Base-by-base conservation (phyloP, 2,329 filamentous ascomycete species). In the Fusarium citri region DNA sequence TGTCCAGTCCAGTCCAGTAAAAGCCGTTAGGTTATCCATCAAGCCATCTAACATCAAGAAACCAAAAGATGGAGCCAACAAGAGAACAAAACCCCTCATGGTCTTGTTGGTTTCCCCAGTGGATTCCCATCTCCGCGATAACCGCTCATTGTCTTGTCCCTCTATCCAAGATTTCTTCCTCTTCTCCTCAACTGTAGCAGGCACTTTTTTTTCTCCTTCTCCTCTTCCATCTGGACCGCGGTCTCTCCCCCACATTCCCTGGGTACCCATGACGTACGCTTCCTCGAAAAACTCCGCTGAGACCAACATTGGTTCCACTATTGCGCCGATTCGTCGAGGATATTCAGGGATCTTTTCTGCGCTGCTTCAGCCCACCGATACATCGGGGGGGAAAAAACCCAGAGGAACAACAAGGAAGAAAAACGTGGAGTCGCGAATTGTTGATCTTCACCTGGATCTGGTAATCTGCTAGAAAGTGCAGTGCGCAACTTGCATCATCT, bases 181-280 rank as follows among this genome's bases (percentile, higher is more conserved):
- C 42, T 26, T 56, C 42, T 64, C 60, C 60, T 64, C 59, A 58
- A 45, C 30, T 53, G 34, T 41, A 53, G 18, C 48, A 40, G 16
- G 15, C n/a, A 51, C 37, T 42, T 53, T 41, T 31, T 37, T 23
- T 31, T 22, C 48, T 48, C n/a, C 23, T 49, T 43, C 42, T 64
- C 58, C 60, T 64, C 61, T 64, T 64, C 43, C 59, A 64, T 64
- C 61, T 63, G 55, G 62, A 59, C 46, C 61, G 65, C 34, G 49
- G 43, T 55, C 61, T 30, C 45, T 62, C 55, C 66, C 66, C 66
- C 66, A 70, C 66, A 69, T 66, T 62, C 56, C 42, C 22, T 43
- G 34, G 46, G 43, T 30, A 61, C 49, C 40, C 37, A 71, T 70
- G 68, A 70, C 68, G 68, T 68, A 68, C 46, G 31, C 67, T 25